A percentile compares a stretch with the other conserved stretches of the same genome.
Evolutionary conservation across 768 basidiomycete genomes (phyloP).

Genomic region (Agaricus subrufescens): DNA sequence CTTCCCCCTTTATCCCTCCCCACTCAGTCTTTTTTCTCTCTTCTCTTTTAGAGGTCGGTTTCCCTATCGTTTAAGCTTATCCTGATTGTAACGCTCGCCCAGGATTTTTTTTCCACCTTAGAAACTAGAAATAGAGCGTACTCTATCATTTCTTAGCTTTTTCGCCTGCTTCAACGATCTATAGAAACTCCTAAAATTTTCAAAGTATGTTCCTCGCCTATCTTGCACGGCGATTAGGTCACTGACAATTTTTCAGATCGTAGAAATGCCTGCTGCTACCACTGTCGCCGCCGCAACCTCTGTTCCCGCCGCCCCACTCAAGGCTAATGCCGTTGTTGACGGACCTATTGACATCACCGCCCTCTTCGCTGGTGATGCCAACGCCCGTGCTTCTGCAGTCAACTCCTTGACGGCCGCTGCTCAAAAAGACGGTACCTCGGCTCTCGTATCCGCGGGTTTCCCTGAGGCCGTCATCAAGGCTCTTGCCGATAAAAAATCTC

Average conservation of each 20-base stretch:
- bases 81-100: slow-evolving; percentile 1
- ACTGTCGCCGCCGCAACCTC: slow-evolving; percentile 56
- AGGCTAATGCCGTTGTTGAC: slow-evolving; percentile 49
- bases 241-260: slow-evolving; percentile 7
- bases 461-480: slow-evolving; percentile 75
- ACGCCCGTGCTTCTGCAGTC: slow-evolving; percentile 68
- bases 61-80: not conserved
- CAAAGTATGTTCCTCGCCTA: slow-evolving; percentile 32
- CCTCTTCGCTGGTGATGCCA: slow-evolving; percentile 85
- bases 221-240: not conserved
- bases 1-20: slow-evolving; percentile 29
- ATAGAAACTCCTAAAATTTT: slow-evolving; percentile 29
- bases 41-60: slow-evolving; percentile 36
- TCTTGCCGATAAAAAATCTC: slow-evolving; percentile 92
- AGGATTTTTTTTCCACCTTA: slow-evolving; percentile 33
- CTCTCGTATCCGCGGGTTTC: slow-evolving; percentile 68
- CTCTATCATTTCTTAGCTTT: slow-evolving; percentile 56
- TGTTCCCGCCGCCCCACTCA: slow-evolving; percentile 60
- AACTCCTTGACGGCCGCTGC: slow-evolving; percentile 64
- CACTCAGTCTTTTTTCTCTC: slow-evolving; percentile 26
- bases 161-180: slow-evolving; percentile 36
- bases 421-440: slow-evolving; percentile 81
- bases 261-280: slow-evolving; percentile 79
- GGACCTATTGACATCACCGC: slow-evolving; percentile 67
- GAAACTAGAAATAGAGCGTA: slow-evolving; percentile 54